Evolutionary conservation across 306 rosid species (phyloP), one percentile per base, ranked within the genome.

Genomic region (Vigna angularis): DNA sequence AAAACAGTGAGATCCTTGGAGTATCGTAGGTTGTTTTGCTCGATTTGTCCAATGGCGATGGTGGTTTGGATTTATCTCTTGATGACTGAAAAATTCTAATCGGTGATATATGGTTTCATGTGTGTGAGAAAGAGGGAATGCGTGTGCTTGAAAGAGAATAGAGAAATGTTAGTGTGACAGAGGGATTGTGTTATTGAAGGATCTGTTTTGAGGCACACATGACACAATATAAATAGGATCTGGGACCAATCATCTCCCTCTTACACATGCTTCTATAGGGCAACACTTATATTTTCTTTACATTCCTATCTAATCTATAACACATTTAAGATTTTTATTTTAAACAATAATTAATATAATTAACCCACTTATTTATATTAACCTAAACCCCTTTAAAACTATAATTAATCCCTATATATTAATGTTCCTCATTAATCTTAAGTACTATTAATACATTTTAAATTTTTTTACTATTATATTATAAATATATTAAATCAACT

Each of bases 21-120:
- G 79, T 34, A 72, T 61, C 85, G 83, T 77, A 86, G 53, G 75
- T 38, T 45, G 77, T 81, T 65, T 79, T 72, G 79, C 78, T 82
- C 89, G 90, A 84, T 86, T 87, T 64, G 87, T 77, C 79, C 89
- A 75, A 78, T 72, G 85, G 38, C 36, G 42, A 18, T 26, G 18
- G 58, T 56, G 77, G 70, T 76, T 20, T 51, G 34, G 71, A 66
- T 42, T 73, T 69, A 50, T 79, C 77, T 59, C 61, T 76, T 30
- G 81, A 81, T 71, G 83, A 81, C 32, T 69, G 16, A 72, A 45
- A 66, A 57, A 45, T 38, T 1, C n/a, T 17, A 42, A n/a, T 49
- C 79, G 62, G 44, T 79, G 77, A 83, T 44, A 8, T 12, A 4
- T 66, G 16, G 15, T 11, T 36, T 17, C 4, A 40, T 66, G 52